Percentiles rank a stretch among this genome's conserved stretches.
Conservation (phyloP, 2,329 filamentous ascomycete genomes). For the Fusarium sulawesiense region DNA sequence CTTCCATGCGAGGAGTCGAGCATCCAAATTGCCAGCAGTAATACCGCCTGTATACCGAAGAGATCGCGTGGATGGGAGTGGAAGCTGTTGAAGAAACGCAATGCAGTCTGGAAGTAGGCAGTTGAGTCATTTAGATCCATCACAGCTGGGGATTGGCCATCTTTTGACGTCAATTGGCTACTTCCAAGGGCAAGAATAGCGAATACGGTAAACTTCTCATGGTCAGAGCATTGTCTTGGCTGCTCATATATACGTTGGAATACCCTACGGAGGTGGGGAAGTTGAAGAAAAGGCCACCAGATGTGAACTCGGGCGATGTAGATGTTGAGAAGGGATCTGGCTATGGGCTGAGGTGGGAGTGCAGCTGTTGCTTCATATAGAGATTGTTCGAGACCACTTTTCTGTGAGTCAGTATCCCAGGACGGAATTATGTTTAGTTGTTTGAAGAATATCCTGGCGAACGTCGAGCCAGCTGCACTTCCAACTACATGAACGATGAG, state of each 20-base stretch:
- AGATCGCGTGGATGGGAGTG: background rate
- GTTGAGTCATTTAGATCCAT: background rate
- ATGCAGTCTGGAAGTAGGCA: background rate
- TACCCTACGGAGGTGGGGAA: background rate
- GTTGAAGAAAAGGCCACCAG: conserved; percentile 5
- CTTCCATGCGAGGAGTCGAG: background rate
- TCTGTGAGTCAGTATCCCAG: background rate
- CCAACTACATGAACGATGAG: background rate
- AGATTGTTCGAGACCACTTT: background rate
- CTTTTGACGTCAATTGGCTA: background rate
- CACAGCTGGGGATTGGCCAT: background rate
- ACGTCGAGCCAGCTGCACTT: conserved; percentile 12
- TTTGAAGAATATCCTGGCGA: conserved; percentile 15
- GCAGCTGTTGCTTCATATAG: fast-evolving
- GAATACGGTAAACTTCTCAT: background rate
- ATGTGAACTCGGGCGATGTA: background rate
- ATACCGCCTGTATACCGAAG: background rate
- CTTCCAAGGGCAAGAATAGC: background rate
- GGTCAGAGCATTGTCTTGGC: fast-evolving
- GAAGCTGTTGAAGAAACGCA: conserved; percentile 1
- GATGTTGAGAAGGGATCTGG: background rate
- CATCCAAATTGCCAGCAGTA: background rate
- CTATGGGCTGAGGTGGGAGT: background rate
- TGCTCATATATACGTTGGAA: background rate
- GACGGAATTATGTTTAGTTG: background rate